phyloP scores from a whole-genome alignment of 2,329 filamentous ascomycete genomes.

The Pseudogymnoascus sp. region DNA sequence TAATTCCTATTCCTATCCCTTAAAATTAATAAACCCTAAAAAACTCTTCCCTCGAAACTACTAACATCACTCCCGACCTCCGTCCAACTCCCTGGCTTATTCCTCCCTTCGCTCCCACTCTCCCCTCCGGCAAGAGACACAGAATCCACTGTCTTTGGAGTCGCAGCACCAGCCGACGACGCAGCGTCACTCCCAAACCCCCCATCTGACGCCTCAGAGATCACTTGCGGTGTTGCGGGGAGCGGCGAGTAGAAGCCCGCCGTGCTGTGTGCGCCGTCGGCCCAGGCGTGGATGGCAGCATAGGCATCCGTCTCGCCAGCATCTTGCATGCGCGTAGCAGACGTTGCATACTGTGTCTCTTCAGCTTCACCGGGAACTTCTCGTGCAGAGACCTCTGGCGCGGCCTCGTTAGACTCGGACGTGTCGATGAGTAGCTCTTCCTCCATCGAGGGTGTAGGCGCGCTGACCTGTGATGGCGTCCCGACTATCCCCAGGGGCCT shows the following conservation, averaged over 20 bases:
- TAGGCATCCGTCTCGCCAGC: slow-evolving; percentile 36
- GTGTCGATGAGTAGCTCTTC: slow-evolving; percentile 23
- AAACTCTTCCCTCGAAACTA: slow-evolving; percentile 1
- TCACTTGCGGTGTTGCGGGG: slow-evolving; percentile 36
- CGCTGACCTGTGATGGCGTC: slow-evolving; percentile 27
- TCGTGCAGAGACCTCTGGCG: neutral
- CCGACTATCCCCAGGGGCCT: neutral
- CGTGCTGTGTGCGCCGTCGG: slow-evolving; percentile 31
- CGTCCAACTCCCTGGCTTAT: slow-evolving; percentile 55
- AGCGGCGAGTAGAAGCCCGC: slow-evolving; percentile 53
- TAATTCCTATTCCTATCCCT: too few species aligned
- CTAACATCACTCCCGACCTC: slow-evolving; percentile 56
- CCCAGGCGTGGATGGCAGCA: slow-evolving; percentile 57
- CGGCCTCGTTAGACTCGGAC: slow-evolving; percentile 15
- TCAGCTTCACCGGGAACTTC: slow-evolving; percentile 22
- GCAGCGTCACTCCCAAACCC: slow-evolving; percentile 34
- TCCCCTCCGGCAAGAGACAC: slow-evolving; percentile 24
- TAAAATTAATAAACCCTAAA: neutral
- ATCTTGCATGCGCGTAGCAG: slow-evolving; percentile 41
- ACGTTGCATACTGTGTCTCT: slow-evolving; percentile 44
- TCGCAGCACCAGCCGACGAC: slow-evolving; percentile 36
- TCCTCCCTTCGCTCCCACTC: slow-evolving; percentile 40
- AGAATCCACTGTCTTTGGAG: slow-evolving; percentile 51
- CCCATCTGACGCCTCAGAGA: slow-evolving; percentile 28
- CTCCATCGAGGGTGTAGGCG: neutral